Conservation (phyloP, 306 rosid species). For the Quercus agrifolia region DNA sequence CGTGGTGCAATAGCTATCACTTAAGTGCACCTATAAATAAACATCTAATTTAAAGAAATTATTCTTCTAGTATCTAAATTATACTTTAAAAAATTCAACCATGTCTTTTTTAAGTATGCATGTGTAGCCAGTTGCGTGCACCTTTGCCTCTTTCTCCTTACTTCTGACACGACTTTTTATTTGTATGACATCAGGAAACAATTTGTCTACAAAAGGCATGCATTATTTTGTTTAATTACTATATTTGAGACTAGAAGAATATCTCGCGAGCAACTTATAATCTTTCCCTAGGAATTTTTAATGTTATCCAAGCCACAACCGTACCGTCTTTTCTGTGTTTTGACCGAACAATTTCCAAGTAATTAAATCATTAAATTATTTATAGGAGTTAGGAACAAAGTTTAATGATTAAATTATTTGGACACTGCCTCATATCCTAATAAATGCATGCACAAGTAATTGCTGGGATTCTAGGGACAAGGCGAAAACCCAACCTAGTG, state of each 20-base stretch:
- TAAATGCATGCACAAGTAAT: conserved; percentile 25
- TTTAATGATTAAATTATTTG: neutral
- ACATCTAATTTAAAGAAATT: too few species aligned
- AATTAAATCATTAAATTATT: neutral
- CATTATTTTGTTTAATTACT: neutral
- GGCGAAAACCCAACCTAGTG: conserved; percentile 35
- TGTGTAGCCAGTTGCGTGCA: conserved; percentile 8
- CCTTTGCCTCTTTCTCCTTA: neutral
- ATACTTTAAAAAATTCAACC: too few species aligned
- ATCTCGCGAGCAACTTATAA: conserved; percentile 24
- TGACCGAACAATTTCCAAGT: conserved; percentile 29
- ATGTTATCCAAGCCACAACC: conserved; percentile 3
- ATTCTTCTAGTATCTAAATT: too few species aligned
- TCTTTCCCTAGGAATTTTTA: conserved; percentile 7
- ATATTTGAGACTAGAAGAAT: neutral
- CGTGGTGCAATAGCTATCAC: too few species aligned
- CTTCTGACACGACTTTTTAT: too few species aligned
- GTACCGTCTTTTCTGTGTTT: neutral
- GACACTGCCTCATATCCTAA: neutral
- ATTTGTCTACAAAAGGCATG: neutral
- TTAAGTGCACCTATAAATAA: too few species aligned
- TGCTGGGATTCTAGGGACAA: conserved; percentile 14
- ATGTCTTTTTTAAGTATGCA: neutral
- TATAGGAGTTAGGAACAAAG: neutral
- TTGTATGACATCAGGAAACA: conserved; percentile 26